A percentile compares a stretch with the other conserved stretches of the same genome.
These are phyloP conservation scores for Aristolochia californica DNA, from an alignment of 164 flowering plant genomes.

Conservation along the genomic window DNA sequence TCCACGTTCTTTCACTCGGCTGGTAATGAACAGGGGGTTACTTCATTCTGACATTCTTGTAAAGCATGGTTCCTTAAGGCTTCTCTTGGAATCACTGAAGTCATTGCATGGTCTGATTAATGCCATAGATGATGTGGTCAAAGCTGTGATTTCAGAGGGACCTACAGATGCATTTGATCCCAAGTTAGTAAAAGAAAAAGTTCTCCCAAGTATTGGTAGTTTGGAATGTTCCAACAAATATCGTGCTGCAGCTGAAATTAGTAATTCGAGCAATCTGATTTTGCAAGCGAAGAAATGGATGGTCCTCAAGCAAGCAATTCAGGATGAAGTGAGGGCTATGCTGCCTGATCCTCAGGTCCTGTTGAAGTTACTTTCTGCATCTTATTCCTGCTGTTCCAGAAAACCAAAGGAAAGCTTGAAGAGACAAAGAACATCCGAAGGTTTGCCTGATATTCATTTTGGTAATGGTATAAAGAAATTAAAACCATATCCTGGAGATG, in stretches of 20 bases:
- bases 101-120: slow-evolving; percentile 42
- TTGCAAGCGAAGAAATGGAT: slow-evolving; percentile 21
- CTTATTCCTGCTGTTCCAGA: slow-evolving; percentile 20
- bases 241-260: neutral
- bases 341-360: slow-evolving; percentile 87
- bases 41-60: slow-evolving; percentile 61
- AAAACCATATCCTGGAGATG: slow-evolving; percentile 22
- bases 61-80: slow-evolving; percentile 67
- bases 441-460: slow-evolving; percentile 5
- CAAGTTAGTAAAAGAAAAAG: neutral
- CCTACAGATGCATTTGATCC: neutral
- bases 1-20: slow-evolving; percentile 60
- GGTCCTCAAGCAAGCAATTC: slow-evolving; percentile 53
- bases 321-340: slow-evolving; percentile 42
- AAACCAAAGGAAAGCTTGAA: slow-evolving; percentile 19
- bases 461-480: slow-evolving; percentile 28
- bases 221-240: neutral
- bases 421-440: slow-evolving; percentile 34
- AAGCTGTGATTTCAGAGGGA: neutral
- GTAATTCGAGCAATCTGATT: slow-evolving; percentile 9
- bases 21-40: slow-evolving; percentile 69
- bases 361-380: slow-evolving; percentile 47
- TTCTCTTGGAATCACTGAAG: slow-evolving; percentile 67
- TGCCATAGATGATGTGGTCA: slow-evolving; percentile 20
- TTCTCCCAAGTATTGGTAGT: neutral